phyloP scores from a whole-genome alignment of 2,329 filamentous ascomycete species.

The Dichotomopilus funicola region DNA sequence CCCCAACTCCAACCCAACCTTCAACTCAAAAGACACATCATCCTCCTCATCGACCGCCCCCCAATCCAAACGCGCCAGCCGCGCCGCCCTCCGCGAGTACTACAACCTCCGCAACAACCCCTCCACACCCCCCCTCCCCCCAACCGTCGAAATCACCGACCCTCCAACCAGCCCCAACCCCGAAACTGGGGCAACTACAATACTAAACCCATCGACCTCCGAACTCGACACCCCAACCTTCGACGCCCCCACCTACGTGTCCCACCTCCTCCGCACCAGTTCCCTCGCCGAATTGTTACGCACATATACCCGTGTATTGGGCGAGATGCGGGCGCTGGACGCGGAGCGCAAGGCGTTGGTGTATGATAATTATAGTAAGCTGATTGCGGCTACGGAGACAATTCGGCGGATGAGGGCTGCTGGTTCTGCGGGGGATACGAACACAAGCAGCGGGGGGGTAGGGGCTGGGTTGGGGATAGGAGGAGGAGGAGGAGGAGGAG shows the following conservation, averaged over 20 bases:
- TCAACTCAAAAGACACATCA: constrained; percentile 9
- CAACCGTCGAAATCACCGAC: constrained; percentile 39
- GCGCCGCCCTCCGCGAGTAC: constrained; percentile 85
- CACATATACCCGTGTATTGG: constrained; percentile 64
- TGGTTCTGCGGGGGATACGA: neutral
- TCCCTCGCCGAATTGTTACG: constrained; percentile 62
- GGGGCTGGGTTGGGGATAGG: constrained; percentile 66
- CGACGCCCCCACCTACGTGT: constrained; percentile 63
- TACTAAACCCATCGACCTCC: constrained; percentile 42
- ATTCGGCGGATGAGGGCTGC: constrained; percentile 67
- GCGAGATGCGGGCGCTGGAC: constrained; percentile 82
- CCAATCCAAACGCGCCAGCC: constrained; percentile 54
- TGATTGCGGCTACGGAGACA: constrained; percentile 94
- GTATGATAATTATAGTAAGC: constrained; percentile 96
- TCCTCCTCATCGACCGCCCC: constrained; percentile 17
- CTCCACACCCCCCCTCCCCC: constrained; percentile 34
- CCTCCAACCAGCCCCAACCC: neutral
- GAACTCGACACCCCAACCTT: constrained; percentile 73
- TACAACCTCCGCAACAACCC: constrained; percentile 61
- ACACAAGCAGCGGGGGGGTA: constrained; percentile 61
- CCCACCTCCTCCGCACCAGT: constrained; percentile 52
- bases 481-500: neutral
- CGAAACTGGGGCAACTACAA: neutral
- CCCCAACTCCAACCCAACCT: constrained; percentile 25
- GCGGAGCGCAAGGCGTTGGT: constrained; percentile 95